Percentiles rank a stretch among this genome's conserved stretches.
phyloP scores from a whole-genome alignment of 495 filamentous ascomycete species.

The Pseudotulostoma volvatum region DNA sequence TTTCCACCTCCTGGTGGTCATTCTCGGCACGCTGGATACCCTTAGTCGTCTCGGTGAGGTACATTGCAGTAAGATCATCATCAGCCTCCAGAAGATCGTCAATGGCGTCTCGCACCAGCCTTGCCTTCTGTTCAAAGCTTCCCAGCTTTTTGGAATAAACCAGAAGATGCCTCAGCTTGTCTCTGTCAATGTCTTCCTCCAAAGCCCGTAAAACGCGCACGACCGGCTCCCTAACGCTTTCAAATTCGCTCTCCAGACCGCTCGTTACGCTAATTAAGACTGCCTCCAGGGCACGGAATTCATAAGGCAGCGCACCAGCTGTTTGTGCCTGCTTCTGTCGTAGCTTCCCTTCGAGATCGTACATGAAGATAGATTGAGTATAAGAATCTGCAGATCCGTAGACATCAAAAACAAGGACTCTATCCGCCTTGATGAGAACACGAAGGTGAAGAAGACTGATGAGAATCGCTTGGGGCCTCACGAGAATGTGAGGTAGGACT shows the following conservation, averaged over 20 bases:
- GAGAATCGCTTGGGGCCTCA: conserved; percentile 84
- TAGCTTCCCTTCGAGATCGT: conserved; percentile 59
- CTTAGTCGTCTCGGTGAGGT: conserved; percentile 67
- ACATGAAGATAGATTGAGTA: conserved; percentile 91
- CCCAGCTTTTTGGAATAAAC: conserved; percentile 90
- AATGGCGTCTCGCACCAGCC: conserved; percentile 84
- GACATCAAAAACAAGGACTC: conserved; percentile 87
- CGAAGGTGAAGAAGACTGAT: conserved; percentile 89
- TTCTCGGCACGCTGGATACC: conserved; percentile 62
- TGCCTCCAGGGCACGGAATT: conserved; percentile 43
- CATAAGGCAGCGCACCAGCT: conserved; percentile 41
- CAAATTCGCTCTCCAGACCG: conserved; percentile 83
- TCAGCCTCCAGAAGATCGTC: conserved; percentile 96
- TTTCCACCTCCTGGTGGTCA: conserved; percentile 92
- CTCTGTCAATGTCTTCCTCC: conserved; percentile 92
- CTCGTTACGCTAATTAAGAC: conserved; percentile 52
- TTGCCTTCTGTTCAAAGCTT: conserved; percentile 94
- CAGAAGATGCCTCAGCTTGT: conserved; percentile 77
- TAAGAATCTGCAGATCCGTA: conserved; percentile 92
- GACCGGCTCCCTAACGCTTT: conserved; percentile 80
- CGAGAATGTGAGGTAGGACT: conserved; percentile 87
- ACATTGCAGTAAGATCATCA: conserved; percentile 91
- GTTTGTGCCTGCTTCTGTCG: conserved; percentile 35
- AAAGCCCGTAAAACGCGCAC: conserved; percentile 74
- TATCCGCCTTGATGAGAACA: conserved; percentile 84